Base-by-base conservation (phyloP, 2,329 filamentous ascomycete species). In the Talaromyces sp. region DNA sequence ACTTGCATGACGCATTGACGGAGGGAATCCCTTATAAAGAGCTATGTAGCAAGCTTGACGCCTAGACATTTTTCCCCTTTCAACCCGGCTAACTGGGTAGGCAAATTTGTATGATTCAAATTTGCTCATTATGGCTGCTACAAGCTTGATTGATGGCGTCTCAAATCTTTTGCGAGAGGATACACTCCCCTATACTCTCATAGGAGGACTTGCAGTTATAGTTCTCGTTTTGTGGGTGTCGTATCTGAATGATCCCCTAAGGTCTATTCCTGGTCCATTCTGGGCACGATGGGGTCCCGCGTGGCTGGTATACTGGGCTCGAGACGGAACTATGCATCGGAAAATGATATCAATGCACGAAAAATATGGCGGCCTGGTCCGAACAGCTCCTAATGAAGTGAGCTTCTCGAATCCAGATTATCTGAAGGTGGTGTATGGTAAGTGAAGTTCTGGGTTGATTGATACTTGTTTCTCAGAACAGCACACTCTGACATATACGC, bases 221-320 rank as follows among this genome's bases (percentile, higher is more conserved):
- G 27, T 31, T 15, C 25, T 53, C 8, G 49, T 53, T 27, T 53
- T 17, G 1, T 53, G 6, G 17, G 15, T 53, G 15, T 31, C 49
- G 6, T 53, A 53, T 53, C 17, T 53, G 27, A 53, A 53, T 29
- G 47, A 62, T 22, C 73, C 73, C 10, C 64, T 75, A 10, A 62
- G 68, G 17, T 66, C 65, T 7, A 65, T 75, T n/a, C 72, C 72
- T 8, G 74, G 72, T 6, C 74, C 74, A 10, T 73, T 71, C 65
- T 62, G 68, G 45, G 74, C 74, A 13, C 71, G 67, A 29, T 61
- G 73, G 6, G 67, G 70, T 3, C 63, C 65, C 13, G 38, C 63
- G 29, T 72, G 68, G 68, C 58, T 69, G 34, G 40, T 67, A 17
- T 63, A 67, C 5, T 61, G 67, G 43, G 65, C 63, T 25, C 63